A percentile compares a stretch with the other conserved stretches of the same genome.
Conservation (phyloP, 805 yeast genomes). For the Kurtzmaniella cleridarum region DNA sequence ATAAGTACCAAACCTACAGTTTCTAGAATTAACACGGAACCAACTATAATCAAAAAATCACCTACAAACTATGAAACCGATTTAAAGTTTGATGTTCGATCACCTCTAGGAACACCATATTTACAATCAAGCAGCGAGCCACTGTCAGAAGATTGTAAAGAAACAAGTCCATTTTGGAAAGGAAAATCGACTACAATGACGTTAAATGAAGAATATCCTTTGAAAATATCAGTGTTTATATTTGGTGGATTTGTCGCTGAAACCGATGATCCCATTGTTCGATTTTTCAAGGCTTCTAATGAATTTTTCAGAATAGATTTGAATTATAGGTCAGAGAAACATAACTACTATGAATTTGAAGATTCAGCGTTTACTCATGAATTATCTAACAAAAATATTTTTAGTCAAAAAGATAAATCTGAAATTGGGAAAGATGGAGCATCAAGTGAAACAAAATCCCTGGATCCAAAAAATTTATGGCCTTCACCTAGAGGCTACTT, state of each 20-base stretch:
- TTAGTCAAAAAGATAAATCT: too few species aligned
- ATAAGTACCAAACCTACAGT: neutral
- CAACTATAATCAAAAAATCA: neutral
- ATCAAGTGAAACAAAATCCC: too few species aligned
- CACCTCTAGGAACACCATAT: too few species aligned
- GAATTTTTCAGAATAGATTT: constrained; percentile 33
- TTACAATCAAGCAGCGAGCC: neutral
- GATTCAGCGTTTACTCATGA: constrained; percentile 13
- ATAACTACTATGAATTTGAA: constrained; percentile 6
- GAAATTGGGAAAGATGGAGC: too few species aligned
- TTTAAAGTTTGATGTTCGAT: too few species aligned
- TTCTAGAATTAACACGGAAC: constrained; percentile 1
- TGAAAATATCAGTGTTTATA: constrained; percentile 23
- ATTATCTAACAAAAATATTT: constrained; percentile 6
- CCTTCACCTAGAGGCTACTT: constrained; percentile 38
- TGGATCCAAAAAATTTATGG: constrained; percentile 8
- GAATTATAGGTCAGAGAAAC: constrained; percentile 15
- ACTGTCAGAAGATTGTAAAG: neutral
- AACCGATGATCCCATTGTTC: constrained; percentile 3
- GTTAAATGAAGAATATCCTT: too few species aligned
- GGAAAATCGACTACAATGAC: too few species aligned
- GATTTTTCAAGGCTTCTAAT: constrained; percentile 23
- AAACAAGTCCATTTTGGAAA: too few species aligned
- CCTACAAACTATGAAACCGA: too few species aligned
- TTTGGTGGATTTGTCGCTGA: constrained; percentile 34